Conservation (phyloP, 257 asterid species). For the Jacaranda copaia region DNA sequence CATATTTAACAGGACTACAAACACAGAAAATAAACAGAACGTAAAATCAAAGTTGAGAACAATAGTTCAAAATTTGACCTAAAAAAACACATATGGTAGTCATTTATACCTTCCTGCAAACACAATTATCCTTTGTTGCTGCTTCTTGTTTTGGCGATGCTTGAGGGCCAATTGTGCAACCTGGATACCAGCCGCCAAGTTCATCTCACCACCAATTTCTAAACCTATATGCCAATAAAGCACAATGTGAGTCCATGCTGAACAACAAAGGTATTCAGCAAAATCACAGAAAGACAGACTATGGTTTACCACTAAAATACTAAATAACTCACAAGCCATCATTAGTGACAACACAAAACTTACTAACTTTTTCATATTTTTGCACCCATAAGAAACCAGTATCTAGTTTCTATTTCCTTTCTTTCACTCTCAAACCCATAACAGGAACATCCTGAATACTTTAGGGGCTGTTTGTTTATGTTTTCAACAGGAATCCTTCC, state of each 20-base stretch:
- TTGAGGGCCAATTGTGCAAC: conserved; percentile 97
- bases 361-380: neutral
- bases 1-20: conserved; percentile 89
- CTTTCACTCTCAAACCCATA: neutral
- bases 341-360: neutral
- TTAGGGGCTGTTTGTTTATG: no score
- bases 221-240: conserved; percentile 55
- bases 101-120: conserved; percentile 86
- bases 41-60: neutral
- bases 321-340: neutral
- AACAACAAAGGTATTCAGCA: neutral
- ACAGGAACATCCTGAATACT: no score
- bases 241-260: conserved; percentile 8
- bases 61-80: conserved; percentile 1
- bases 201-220: conserved; percentile 94
- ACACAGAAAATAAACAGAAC: conserved; percentile 24
- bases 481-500: no score
- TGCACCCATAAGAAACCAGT: conserved; percentile 6
- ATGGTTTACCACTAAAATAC: neutral
- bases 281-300: neutral
- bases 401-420: neutral
- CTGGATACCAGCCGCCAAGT: conserved; percentile 95
- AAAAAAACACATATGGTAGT: conserved; percentile 10
- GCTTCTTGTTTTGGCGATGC: conserved; percentile 99
- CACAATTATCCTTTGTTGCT: conserved; percentile 93